Base-by-base conservation (phyloP, 306 rosid species). In the Elaeagnus macrophylla region DNA sequence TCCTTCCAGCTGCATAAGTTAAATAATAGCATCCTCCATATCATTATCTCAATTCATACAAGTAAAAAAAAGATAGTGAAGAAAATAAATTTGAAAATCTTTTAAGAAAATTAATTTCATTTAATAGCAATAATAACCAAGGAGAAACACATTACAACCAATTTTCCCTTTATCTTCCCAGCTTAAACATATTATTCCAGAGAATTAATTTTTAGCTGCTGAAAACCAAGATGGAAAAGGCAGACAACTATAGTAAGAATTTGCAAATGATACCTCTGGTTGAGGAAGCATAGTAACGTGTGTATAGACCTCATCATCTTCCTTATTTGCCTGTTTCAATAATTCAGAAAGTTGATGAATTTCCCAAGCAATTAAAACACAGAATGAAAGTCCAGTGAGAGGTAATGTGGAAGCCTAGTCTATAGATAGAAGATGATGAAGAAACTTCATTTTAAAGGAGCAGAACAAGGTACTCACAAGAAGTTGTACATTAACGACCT, bases 241-340 rank as follows among this genome's bases (percentile, higher is more conserved):
- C 18, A 66, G 10, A 19, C 17, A 53, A 8, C 55, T 60, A 48
- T 12, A 14, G 8, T 12, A 13, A 44, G 46, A 2, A 67, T 63
- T 16, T 10, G 47, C 50, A 19, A 67, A 60, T 57, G 75, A 57
- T 63, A 90, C 97, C 95, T 86, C 95, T 41, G 86, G 71, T 54
- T 59, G 94, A 10, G 95, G 97, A 68, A 77, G 88, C 74, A 90
- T 67, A 74, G 86, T 77, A 39, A 90, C 88, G 54, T 83, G 85
- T 17, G 95, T 86, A 49, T 86, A 90, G 74, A 90, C 94, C 83
- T 86, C 97, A 74, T 90, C 97, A 77, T 86, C 86, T 79, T 83
- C 97, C 83, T 86, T 86, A 62, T 90, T 90, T 36, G 95, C 95
- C 97, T 90, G 80, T 62, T 65, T 20, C 42, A 50, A 12, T 10